phyloP scores from a whole-genome alignment of 768 basidiomycete genomes.

The Cyathus striatus region DNA sequence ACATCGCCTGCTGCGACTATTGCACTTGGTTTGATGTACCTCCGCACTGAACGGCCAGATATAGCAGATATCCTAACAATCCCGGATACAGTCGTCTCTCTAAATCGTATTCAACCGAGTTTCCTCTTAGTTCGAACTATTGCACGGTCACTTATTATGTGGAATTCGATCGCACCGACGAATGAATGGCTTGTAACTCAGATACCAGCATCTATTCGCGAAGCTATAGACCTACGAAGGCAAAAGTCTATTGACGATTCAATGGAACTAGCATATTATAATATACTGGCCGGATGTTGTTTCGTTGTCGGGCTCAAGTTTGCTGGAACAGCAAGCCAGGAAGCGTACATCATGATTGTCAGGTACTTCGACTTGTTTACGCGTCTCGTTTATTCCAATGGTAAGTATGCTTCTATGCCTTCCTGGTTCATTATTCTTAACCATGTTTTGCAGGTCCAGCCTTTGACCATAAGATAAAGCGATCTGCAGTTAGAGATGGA shows the following conservation, averaged over 20 bases:
- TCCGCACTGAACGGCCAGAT: constrained; percentile 78
- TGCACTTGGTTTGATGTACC: constrained; percentile 89
- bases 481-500: constrained; percentile 82
- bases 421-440: constrained; percentile 5
- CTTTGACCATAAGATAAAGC: constrained; percentile 86
- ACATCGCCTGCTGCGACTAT: constrained; percentile 91
- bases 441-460: constrained; percentile 64
- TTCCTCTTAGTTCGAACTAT: constrained; percentile 81
- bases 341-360: constrained; percentile 82
- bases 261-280: constrained; percentile 85
- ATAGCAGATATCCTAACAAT: constrained; percentile 82
- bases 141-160: constrained; percentile 78
- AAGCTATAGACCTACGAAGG: constrained; percentile 51
- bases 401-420: constrained; percentile 32
- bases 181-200: constrained; percentile 69
- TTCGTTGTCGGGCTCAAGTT: constrained; percentile 90
- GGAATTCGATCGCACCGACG: constrained; percentile 70
- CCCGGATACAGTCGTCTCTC: constrained; percentile 71
- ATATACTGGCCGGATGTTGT: constrained; percentile 87
- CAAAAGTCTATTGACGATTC: constrained; percentile 57
- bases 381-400: constrained; percentile 59
- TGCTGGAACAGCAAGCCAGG: constrained; percentile 88
- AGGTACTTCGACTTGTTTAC: constrained; percentile 79
- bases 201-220: constrained; percentile 62
- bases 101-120: constrained; percentile 86